A percentile compares a stretch with the other conserved stretches of the same genome.
phyloP scores from a whole-genome alignment of 768 basidiomycete genomes.

The Coprinopsis sp. region DNA sequence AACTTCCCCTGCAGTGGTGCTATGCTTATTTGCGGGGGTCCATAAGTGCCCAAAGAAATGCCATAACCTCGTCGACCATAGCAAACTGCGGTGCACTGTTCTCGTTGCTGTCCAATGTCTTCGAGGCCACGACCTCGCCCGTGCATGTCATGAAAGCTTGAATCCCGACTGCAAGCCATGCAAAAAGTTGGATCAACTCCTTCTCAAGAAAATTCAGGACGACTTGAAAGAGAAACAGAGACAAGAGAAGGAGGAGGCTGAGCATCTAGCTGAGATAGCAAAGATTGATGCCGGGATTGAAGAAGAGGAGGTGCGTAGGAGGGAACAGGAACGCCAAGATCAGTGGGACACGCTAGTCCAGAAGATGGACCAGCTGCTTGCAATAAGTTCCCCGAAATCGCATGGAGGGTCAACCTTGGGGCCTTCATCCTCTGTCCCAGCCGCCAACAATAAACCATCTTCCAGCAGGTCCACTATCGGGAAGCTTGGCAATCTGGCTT shows the following conservation, averaged over 20 bases:
- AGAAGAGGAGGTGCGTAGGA: slow-evolving; percentile 28
- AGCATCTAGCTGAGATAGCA: slow-evolving; percentile 38
- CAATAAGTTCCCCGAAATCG: slow-evolving; percentile 1
- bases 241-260: slow-evolving; percentile 41
- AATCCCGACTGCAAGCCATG: slow-evolving; percentile 42
- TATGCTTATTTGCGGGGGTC: slow-evolving; percentile 42
- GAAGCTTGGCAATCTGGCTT: not conserved
- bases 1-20: slow-evolving; percentile 34
- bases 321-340: slow-evolving; percentile 33
- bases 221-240: slow-evolving; percentile 39
- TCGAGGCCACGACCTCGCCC: slow-evolving; percentile 37
- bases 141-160: slow-evolving; percentile 38
- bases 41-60: slow-evolving; percentile 60
- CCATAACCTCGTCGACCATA: slow-evolving; percentile 51
- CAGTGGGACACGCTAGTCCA: slow-evolving; percentile 32
- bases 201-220: slow-evolving; percentile 34
- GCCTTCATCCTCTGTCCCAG: no score
- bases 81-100: slow-evolving; percentile 45
- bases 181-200: slow-evolving; percentile 37
- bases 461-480: not conserved
- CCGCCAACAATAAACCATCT: no score
- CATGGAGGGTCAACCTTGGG: not conserved
- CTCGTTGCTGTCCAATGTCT: slow-evolving; percentile 36
- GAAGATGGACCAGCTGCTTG: slow-evolving; percentile 40
- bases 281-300: slow-evolving; percentile 40